Conservation (phyloP, 208 protist species). For the Acanthamoeba sp. region DNA sequence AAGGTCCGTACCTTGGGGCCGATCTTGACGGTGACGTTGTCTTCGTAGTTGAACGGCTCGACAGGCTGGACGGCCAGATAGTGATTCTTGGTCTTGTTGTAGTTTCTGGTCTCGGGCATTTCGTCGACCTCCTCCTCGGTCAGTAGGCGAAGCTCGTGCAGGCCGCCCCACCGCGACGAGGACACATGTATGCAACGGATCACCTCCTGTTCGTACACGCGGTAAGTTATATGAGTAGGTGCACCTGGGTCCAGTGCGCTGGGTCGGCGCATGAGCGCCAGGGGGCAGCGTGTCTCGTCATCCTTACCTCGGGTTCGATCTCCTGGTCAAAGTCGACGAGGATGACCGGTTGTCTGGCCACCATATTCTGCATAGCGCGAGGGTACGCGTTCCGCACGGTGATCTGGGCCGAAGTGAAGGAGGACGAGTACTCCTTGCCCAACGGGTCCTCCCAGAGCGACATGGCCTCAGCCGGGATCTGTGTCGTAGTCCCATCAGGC, state of each 20-base stretch:
- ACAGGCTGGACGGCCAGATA: slow-evolving; percentile 45
- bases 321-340: slow-evolving; percentile 66
- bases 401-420: slow-evolving; percentile 14
- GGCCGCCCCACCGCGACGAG: slow-evolving; percentile 12
- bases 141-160: slow-evolving; percentile 29
- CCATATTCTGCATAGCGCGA: no score
- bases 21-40: slow-evolving; percentile 67
- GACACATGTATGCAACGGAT: slow-evolving; percentile 24
- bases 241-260: background rate
- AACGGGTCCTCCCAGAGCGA: slow-evolving; percentile 28
- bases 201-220: slow-evolving; percentile 58
- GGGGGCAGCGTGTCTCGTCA: no score
- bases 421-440: slow-evolving; percentile 5
- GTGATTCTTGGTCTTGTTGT: background rate
- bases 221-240: no score
- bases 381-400: background rate
- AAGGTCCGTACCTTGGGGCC: slow-evolving; percentile 56
- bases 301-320: slow-evolving; percentile 62
- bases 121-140: slow-evolving; percentile 41
- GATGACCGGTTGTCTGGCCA: slow-evolving; percentile 12
- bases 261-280: no score
- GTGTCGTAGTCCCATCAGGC: background rate
- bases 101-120: background rate
- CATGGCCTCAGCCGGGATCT: slow-evolving; percentile 43
- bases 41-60: background rate